phyloP scores from a whole-genome alignment of 2,329 filamentous ascomycete genomes.

The Fusarium sp. region DNA sequence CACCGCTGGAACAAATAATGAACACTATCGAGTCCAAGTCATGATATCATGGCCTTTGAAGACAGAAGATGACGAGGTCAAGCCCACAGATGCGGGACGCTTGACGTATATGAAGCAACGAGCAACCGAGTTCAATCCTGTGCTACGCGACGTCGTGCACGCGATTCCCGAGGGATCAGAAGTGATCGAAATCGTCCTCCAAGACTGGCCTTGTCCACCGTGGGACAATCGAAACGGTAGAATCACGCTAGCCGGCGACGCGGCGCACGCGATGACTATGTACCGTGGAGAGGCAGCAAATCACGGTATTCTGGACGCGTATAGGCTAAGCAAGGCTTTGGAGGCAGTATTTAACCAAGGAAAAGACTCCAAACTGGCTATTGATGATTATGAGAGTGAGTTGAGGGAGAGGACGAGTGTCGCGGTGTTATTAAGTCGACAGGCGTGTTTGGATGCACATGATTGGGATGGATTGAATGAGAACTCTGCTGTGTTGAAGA shows the following conservation, averaged over 20 bases:
- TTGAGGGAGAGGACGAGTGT: conserved; percentile 5
- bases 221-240: not conserved
- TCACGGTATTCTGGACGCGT: conserved; percentile 8
- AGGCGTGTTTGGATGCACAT: conserved; percentile 17
- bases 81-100: not conserved
- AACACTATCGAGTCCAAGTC: conserved; percentile 2
- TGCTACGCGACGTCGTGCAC: not conserved
- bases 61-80: conserved; percentile 7
- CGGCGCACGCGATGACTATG: conserved; percentile 20
- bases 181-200: conserved; percentile 5
- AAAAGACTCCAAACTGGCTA: not conserved
- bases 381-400: conserved; percentile 4
- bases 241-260: conserved; percentile 7
- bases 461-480: conserved; percentile 7
- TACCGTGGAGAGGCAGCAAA: conserved; percentile 14
- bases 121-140: conserved; percentile 2
- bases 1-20: not conserved
- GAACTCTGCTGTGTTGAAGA: conserved; percentile 14
- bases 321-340: not conserved
- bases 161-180: conserved; percentile 3
- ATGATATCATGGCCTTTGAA: conserved; percentile 16
- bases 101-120: conserved; percentile 14
- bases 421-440: conserved; percentile 7
- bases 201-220: conserved; percentile 11
- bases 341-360: not conserved